Evolutionary conservation across 108 stramenopile genomes (phyloP), one percentile per base, ranked within the genome.

Genomic region (Nitzschia palea): DNA sequence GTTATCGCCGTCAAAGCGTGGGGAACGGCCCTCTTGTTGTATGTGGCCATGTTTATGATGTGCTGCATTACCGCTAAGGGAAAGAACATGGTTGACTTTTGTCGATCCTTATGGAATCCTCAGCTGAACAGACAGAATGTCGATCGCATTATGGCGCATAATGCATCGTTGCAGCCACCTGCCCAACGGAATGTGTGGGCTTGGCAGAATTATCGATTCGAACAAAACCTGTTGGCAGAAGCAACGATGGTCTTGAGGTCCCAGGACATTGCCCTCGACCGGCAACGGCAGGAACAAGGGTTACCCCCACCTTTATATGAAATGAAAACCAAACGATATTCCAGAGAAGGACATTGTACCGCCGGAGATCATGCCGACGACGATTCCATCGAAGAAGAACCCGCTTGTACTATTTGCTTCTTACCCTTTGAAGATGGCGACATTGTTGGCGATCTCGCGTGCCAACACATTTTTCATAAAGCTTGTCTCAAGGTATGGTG

Each of bases 401-500:
- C 72, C 3, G 43, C 37, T 14, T 93, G 91, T 58, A 70, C 88
- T n/a, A 90, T 93, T 51, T 93, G 91, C 44, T 71, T 90, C 9
- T 50, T 59, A 17, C 65, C 70, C 18, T 48, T 93, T 8, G 80
- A 85, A 65, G 84, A 93, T 74, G 91, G 88, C 1, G 91, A 93
- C 22, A 56, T 75, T n/a, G 80, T 93, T 47, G 91, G 91, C 25
- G 82, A 68, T 32, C 48, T 93, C 17, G 53, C 66, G 0, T 93
- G 91, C 67, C 36, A 67, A 0, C 91, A 93, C 50, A 54, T 81
- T 18, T 90, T 86, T 60, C 91, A 93, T 56, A 76, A 68, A n/a
- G 77, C 85, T 10, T 93, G 91, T 58, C 65, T 93, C 47, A 81
- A 78, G 62, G 55, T 64, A 34, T 93, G 91, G 91, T 65, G 89